Conservation (phyloP, 1,139 yeast genomes). For the Blastobotrys malaysiensis region DNA sequence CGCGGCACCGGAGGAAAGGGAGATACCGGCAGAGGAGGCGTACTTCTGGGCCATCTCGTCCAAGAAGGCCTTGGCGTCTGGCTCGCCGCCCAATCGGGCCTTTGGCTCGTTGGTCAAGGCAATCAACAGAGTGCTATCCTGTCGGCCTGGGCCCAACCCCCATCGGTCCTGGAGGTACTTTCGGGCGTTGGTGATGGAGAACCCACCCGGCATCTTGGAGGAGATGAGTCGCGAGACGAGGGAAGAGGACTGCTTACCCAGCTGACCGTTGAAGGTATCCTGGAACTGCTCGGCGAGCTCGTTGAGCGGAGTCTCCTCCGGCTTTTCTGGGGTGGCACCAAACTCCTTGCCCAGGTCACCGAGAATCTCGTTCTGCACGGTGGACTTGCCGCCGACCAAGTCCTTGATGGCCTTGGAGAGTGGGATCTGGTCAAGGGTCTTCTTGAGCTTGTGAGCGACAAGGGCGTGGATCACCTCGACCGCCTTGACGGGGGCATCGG, state of each 20-base stretch:
- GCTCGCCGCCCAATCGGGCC: slow-evolving; percentile 75
- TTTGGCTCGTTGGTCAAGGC: slow-evolving; percentile 91
- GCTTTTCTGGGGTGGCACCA: slow-evolving; percentile 96
- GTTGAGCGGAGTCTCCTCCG: slow-evolving; percentile 94
- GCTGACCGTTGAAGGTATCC: slow-evolving; percentile 77
- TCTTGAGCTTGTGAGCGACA: slow-evolving; percentile 94
- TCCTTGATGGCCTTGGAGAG: slow-evolving; percentile 92
- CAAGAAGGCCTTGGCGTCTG: slow-evolving; percentile 84
- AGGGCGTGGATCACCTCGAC: slow-evolving; percentile 75
- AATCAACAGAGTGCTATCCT: slow-evolving; percentile 76
- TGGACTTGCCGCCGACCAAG: slow-evolving; percentile 95
- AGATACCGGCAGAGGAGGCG: slow-evolving; percentile 75
- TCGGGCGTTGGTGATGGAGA: slow-evolving; percentile 85
- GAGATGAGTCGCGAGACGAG: slow-evolving; percentile 87
- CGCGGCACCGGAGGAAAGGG: slow-evolving; percentile 62
- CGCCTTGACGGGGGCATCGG: slow-evolving; percentile 89
- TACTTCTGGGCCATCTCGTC: slow-evolving; percentile 80
- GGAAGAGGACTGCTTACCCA: slow-evolving; percentile 91
- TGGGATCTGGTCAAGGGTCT: slow-evolving; percentile 78
- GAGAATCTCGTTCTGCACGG: slow-evolving; percentile 94
- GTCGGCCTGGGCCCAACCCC: slow-evolving; percentile 93
- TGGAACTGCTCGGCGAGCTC: slow-evolving; percentile 95
- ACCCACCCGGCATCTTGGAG: slow-evolving; percentile 99
- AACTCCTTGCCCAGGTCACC: slow-evolving; percentile 98
- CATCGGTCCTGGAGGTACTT: slow-evolving; percentile 83